These are phyloP conservation scores for Cryptococcus depauperatus DNA, from an alignment of 1,284 basidiomycete species.

Conservation along the genomic window DNA sequence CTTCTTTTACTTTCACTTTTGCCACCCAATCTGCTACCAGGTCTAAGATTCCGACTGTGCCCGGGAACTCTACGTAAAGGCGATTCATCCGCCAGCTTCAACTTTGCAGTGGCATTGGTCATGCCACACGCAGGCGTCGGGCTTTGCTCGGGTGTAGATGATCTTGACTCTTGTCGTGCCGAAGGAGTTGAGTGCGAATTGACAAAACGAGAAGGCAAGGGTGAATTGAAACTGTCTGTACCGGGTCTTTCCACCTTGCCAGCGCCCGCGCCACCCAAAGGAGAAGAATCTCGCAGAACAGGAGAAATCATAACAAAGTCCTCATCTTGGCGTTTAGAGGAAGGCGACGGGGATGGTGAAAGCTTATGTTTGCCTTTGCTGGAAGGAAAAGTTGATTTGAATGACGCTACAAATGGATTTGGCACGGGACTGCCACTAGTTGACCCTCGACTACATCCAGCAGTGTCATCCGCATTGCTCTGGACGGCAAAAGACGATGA, in stretches of 20 bases:
- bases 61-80: conserved; percentile 37
- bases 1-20: conserved; percentile 6
- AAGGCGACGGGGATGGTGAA: conserved; percentile 37
- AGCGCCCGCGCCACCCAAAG: not conserved
- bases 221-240: too few species aligned
- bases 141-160: conserved; percentile 30
- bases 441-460: not conserved
- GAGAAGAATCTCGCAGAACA: conserved; percentile 9
- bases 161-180: conserved; percentile 11
- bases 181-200: conserved; percentile 6
- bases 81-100: conserved; percentile 35
- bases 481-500: conserved; percentile 11
- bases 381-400: conserved; percentile 26
- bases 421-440: conserved; percentile 9
- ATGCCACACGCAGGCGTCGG: conserved; percentile 38
- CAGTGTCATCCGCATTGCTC: not conserved
- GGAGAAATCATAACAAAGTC: conserved; percentile 44
- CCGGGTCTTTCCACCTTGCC: not conserved
- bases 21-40: conserved; percentile 3
- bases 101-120: conserved; percentile 33
- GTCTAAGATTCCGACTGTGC: conserved; percentile 31
- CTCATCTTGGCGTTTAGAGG: conserved; percentile 27
- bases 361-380: conserved; percentile 39
- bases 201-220: conserved; percentile 11
- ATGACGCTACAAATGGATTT: conserved; percentile 16